These are phyloP conservation scores for Mortierella sp. DNA, from an alignment of 371 early-diverging fungal species.

Conservation along the genomic window DNA sequence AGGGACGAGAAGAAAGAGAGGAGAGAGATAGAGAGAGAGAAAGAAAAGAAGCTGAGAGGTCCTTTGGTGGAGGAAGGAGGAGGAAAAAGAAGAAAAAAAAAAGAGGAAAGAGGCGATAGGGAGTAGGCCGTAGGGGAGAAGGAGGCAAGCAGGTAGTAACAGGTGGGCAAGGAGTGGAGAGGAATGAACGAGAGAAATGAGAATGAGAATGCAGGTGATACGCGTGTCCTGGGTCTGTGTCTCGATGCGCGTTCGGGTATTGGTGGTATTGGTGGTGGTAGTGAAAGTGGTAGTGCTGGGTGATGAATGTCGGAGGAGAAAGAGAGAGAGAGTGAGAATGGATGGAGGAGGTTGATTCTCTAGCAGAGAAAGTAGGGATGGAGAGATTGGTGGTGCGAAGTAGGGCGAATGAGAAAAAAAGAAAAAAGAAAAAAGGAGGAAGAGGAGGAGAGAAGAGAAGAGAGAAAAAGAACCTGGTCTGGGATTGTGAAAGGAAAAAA, in stretches of 20 bases:
- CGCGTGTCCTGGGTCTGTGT: too few relatives aligned
- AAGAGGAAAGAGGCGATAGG: constrained; percentile 8
- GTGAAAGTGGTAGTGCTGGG: too few relatives aligned
- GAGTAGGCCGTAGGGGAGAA: too few relatives aligned
- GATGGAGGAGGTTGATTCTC: neutral
- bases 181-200: too few relatives aligned
- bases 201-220: too few relatives aligned
- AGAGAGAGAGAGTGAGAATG: neutral
- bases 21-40: constrained; percentile 2
- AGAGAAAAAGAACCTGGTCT: neutral
- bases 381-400: neutral
- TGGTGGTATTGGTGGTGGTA: too few relatives aligned
- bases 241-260: too few relatives aligned
- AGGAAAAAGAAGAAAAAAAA: neutral
- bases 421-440: neutral
- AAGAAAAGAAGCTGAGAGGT: neutral
- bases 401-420: neutral
- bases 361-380: constrained; percentile 1
- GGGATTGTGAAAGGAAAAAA: constrained; percentile 4
- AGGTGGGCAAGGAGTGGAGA: too few relatives aligned
- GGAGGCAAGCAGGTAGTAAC: too few relatives aligned
- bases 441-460: neutral
- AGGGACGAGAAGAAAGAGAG: neutral
- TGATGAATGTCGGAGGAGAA: neutral
- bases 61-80: too few relatives aligned